These are phyloP conservation scores for Acanthamoeba quina DNA, from an alignment of 208 protist species.

Conservation along the genomic window DNA sequence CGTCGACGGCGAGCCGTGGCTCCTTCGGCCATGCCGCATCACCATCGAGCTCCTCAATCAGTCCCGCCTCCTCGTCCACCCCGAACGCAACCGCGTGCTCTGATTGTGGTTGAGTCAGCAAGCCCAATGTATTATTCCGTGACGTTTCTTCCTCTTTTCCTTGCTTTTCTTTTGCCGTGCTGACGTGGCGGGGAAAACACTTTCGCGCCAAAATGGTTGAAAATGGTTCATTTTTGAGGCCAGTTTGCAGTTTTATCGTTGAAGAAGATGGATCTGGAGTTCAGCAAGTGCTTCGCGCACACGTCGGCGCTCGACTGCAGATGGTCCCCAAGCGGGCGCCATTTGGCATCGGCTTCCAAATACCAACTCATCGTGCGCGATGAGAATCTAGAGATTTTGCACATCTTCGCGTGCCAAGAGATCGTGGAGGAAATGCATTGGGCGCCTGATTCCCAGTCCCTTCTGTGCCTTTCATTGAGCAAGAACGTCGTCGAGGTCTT, in stretches of 20 bases:
- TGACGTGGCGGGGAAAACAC: background rate
- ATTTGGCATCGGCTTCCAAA: background rate
- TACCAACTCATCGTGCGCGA: constrained; percentile 60
- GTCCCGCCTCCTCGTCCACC: constrained; percentile 12
- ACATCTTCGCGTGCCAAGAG: constrained; percentile 23
- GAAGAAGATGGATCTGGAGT: constrained; percentile 22
- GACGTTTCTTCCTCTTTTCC: too few relatives aligned
- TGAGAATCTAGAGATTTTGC: constrained; percentile 20
- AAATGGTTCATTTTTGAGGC: too few relatives aligned
- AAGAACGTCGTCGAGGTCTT: background rate
- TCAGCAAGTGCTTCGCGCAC: constrained; percentile 8
- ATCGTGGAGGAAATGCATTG: constrained; percentile 13
- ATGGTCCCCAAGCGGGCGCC: constrained; percentile 16
- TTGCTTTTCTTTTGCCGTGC: too few relatives aligned
- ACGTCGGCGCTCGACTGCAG: background rate
- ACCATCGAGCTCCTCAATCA: constrained; percentile 20
- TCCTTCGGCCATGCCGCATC: constrained; percentile 12
- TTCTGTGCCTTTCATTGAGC: background rate
- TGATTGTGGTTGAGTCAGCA: background rate
- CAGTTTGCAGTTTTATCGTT: background rate
- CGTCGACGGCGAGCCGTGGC: constrained; percentile 52
- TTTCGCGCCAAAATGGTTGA: background rate
- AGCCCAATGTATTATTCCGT: too few relatives aligned
- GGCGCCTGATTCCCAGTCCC: background rate
- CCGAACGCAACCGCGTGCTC: background rate